Evolutionary conservation across 768 basidiomycete species (phyloP).

Genomic region (Termitomyces sp.): DNA sequence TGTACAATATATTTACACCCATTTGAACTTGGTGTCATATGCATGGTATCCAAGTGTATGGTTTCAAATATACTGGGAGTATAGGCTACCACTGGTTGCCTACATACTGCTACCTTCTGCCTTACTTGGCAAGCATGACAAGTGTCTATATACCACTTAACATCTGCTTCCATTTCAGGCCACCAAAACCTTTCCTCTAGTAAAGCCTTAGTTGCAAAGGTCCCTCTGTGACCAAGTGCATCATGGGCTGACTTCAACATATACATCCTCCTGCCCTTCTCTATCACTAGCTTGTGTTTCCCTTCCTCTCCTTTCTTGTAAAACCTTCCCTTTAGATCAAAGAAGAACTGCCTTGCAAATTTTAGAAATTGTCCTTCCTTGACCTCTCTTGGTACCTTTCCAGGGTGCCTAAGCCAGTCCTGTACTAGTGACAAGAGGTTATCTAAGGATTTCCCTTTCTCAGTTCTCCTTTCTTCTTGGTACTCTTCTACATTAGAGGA

Average conservation of each 20-base stretch:
- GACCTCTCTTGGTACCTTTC: no score
- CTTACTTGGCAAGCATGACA: conserved; percentile 27
- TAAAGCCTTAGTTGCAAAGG: background rate
- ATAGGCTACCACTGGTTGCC: no score
- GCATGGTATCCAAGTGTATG: no score
- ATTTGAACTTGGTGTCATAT: no score
- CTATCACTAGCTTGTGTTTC: conserved; percentile 18
- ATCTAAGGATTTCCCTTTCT: no score
- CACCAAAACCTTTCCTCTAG: background rate
- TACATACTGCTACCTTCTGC: conserved; percentile 11
- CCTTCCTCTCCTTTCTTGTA: background rate
- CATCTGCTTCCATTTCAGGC: conserved; percentile 15
- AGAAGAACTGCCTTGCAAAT: background rate
- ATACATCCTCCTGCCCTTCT: conserved; percentile 4
- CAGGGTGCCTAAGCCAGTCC: background rate
- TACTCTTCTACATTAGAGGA: conserved; percentile 11
- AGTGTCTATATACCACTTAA: conserved; percentile 23
- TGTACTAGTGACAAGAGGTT: conserved; percentile 20
- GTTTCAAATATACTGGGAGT: no score
- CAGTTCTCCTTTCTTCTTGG: conserved; percentile 20
- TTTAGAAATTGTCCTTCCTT: background rate
- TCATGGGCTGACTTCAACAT: conserved; percentile 19
- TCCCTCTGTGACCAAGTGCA: conserved; percentile 14
- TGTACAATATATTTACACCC: no score
- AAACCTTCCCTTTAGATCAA: background rate